Percentiles rank a stretch among this genome's conserved stretches.
Conservation (phyloP, 2,329 filamentous ascomycete genomes). For the Diaporthe batatas region DNA sequence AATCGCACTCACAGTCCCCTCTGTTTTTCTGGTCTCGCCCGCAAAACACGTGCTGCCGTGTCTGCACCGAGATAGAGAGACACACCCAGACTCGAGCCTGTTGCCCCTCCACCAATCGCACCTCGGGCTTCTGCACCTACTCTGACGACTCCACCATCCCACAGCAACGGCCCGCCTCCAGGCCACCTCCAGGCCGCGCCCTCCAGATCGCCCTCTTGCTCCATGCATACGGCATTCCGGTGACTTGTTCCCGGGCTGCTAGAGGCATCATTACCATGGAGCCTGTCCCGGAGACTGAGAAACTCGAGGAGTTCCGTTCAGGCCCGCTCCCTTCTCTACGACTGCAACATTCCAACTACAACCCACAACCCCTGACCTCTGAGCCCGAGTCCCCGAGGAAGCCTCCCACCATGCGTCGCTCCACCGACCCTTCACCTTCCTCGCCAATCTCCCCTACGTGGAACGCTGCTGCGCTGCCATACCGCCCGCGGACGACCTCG, state of each 20-base stretch:
- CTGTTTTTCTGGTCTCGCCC: not conserved
- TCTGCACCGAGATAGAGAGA: constrained; percentile 3
- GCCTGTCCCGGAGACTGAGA: constrained; percentile 76
- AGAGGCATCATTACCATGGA: constrained; percentile 64
- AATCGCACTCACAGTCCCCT: not conserved
- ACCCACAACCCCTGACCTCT: constrained; percentile 51
- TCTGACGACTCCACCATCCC: constrained; percentile 25
- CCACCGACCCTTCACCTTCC: constrained; percentile 68
- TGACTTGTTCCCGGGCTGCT: constrained; percentile 32
- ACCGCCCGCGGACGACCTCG: constrained; percentile 73
- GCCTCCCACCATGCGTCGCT: constrained; percentile 67
- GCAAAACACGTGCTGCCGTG: constrained; percentile 30
- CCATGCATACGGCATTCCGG: constrained; percentile 23
- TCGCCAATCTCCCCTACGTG: constrained; percentile 67
- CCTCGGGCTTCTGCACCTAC: constrained; percentile 20
- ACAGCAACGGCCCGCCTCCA: constrained; percentile 17
- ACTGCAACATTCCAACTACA: constrained; percentile 54
- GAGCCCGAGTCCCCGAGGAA: constrained; percentile 63
- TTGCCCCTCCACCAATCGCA: constrained; percentile 33
- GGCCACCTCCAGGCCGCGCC: constrained; percentile 10
- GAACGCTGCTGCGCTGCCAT: constrained; percentile 63
- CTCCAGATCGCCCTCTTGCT: not conserved
- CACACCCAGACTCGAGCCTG: not conserved
- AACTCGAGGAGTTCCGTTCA: constrained; percentile 75
- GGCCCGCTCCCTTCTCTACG: constrained; percentile 69